Evolutionary conservation across 177 flowering plant genomes (phyloP).

Genomic region (Tripterygium wilfordii): DNA sequence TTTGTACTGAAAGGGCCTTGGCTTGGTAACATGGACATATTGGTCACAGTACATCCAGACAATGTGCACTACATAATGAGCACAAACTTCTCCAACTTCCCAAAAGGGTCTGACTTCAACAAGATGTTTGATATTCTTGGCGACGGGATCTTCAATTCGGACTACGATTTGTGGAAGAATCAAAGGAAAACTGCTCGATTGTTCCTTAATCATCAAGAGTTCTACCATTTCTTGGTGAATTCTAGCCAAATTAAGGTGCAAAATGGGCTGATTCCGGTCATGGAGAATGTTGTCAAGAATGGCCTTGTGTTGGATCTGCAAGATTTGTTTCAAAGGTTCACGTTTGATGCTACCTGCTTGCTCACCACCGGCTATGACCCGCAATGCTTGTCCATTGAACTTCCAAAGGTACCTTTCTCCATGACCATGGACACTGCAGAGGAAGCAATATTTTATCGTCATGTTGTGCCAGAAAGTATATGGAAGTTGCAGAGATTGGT

Average conservation of each 20-base stretch:
- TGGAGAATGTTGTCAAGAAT: constrained; percentile 12
- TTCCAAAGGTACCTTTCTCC: constrained; percentile 8
- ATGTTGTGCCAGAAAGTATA: constrained; percentile 6
- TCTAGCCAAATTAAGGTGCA: constrained; percentile 13
- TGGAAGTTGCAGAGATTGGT: constrained; percentile 26
- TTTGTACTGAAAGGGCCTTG: constrained; percentile 30
- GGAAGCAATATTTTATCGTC: constrained; percentile 13
- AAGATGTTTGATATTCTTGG: constrained; percentile 33
- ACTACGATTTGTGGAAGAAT: constrained; percentile 23
- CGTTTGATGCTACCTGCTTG: too few relatives aligned
- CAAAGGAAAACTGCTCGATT: constrained; percentile 21
- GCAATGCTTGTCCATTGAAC: constrained; percentile 15
- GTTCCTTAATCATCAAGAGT: constrained; percentile 11
- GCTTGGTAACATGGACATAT: constrained; percentile 23
- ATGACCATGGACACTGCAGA: constrained; percentile 17
- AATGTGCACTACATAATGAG: constrained; percentile 28
- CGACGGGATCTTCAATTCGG: constrained; percentile 34
- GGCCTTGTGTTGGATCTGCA: constrained; percentile 24
- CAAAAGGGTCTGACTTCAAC: constrained; percentile 26
- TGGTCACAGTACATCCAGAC: constrained; percentile 32
- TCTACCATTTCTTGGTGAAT: constrained; percentile 14
- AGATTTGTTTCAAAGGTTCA: too few relatives aligned
- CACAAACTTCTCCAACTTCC: constrained; percentile 27
- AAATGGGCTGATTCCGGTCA: constrained; percentile 21
- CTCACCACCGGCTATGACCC: too few relatives aligned